Conservation (phyloP, 139 green algal genomes). For the Choricystis sp. region DNA sequence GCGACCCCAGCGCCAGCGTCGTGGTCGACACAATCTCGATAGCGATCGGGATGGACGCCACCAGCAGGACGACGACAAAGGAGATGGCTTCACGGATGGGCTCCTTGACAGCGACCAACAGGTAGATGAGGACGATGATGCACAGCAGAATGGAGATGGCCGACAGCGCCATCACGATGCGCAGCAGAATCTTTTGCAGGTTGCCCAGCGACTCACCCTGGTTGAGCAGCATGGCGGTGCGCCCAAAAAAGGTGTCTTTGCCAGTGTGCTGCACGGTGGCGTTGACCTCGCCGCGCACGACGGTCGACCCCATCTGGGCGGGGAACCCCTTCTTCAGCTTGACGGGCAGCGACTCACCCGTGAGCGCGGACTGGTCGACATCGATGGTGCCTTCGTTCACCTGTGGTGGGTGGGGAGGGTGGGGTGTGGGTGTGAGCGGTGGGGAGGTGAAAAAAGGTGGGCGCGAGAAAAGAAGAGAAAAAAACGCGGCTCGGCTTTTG, state of each 20-base stretch:
- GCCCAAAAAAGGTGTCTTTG: slow-evolving; percentile 79
- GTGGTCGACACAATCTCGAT: slow-evolving; percentile 82
- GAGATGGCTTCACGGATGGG: slow-evolving; percentile 37
- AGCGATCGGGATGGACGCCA: slow-evolving; percentile 70
- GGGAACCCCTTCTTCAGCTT: slow-evolving; percentile 46
- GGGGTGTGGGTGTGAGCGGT: not conserved
- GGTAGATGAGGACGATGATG: slow-evolving; percentile 65
- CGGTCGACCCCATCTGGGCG: slow-evolving; percentile 74
- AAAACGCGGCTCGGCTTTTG: too few species aligned
- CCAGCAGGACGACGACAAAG: slow-evolving; percentile 67
- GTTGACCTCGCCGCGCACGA: slow-evolving; percentile 77
- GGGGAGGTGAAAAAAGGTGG: not conserved
- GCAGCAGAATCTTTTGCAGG: slow-evolving; percentile 71
- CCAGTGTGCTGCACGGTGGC: slow-evolving; percentile 60
- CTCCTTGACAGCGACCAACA: slow-evolving; percentile 23
- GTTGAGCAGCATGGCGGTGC: slow-evolving; percentile 57
- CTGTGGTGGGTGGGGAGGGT: too few species aligned
- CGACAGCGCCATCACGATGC: slow-evolving; percentile 57
- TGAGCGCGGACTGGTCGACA: slow-evolving; percentile 70
- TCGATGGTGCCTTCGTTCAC: slow-evolving; percentile 44
- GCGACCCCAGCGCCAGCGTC: slow-evolving; percentile 71
- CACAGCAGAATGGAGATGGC: slow-evolving; percentile 71
- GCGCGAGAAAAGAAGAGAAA: not conserved
- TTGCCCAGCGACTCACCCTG: slow-evolving; percentile 32
- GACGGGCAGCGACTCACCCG: slow-evolving; percentile 71